Evolutionary conservation across 2,329 filamentous ascomycete genomes (phyloP).

Genomic region (Rhynchosporium agropyri): DNA sequence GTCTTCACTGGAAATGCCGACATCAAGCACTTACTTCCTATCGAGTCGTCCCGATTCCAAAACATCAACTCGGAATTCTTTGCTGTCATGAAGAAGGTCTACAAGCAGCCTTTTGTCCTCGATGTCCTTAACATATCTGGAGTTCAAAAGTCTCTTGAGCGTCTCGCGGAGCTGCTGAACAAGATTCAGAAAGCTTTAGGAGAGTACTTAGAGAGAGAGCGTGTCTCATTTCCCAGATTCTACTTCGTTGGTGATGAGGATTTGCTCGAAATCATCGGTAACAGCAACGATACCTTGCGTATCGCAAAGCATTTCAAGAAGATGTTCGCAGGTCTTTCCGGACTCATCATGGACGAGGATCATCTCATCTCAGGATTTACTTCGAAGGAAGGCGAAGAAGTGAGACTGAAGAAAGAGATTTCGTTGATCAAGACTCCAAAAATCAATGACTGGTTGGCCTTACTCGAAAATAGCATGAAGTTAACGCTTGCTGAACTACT

Average conservation of each 20-base stretch:
- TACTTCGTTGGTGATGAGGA: constrained; percentile 99
- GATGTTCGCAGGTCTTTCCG: constrained; percentile 97
- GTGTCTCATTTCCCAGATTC: constrained; percentile 96
- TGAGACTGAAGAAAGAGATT: constrained; percentile 86
- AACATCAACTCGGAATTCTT: constrained; percentile 99
- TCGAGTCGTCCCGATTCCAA: constrained; percentile 95
- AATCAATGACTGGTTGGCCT: constrained; percentile 98
- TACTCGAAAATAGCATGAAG: constrained; percentile 93
- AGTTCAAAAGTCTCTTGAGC: constrained; percentile 93
- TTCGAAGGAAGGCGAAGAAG: constrained; percentile 91
- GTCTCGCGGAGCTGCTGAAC: constrained; percentile 93
- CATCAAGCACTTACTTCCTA: constrained; percentile 95
- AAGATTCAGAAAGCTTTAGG: constrained; percentile 99
- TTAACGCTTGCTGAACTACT: constrained; percentile 87
- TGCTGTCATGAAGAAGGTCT: constrained; percentile 99
- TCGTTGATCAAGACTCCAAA: constrained; percentile 90
- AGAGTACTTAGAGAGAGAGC: constrained; percentile 97
- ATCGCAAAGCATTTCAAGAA: constrained; percentile 99
- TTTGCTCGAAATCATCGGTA: constrained; percentile 97
- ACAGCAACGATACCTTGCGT: constrained; percentile 94
- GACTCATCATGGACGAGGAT: constrained; percentile 88
- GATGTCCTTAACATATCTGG: constrained; percentile 96
- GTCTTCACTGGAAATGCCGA: constrained; percentile 99
- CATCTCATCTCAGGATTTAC: constrained; percentile 87
- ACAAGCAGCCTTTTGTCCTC: constrained; percentile 92